Conservation (phyloP, 805 yeast genomes). For the Wickerhamomyces bovis region DNA sequence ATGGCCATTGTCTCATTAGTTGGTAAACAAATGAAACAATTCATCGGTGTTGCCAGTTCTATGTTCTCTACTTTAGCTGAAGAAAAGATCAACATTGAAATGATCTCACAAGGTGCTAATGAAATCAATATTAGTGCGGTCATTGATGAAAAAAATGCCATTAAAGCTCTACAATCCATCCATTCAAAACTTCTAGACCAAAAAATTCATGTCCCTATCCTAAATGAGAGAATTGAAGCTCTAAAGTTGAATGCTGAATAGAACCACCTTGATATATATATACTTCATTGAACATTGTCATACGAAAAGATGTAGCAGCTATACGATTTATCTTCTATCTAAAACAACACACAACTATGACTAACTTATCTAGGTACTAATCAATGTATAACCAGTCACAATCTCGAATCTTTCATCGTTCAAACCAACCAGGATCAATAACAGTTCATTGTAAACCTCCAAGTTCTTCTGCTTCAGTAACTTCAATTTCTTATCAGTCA, state of each 20-base stretch:
- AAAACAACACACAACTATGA: too few species aligned
- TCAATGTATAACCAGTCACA: constrained; percentile 68
- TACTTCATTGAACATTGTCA: not conserved
- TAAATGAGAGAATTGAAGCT: constrained; percentile 40
- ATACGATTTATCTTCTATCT: too few species aligned
- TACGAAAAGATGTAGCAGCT: not conserved
- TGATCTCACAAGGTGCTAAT: constrained; percentile 98
- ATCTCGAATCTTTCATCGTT: constrained; percentile 69
- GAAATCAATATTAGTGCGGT: constrained; percentile 97
- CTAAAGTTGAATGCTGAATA: not conserved
- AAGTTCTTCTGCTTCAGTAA: constrained; percentile 43
- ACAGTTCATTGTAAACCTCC: constrained; percentile 56
- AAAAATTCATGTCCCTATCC: constrained; percentile 24
- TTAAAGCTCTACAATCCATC: constrained; percentile 79
- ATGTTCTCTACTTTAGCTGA: constrained; percentile 94
- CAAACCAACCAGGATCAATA: constrained; percentile 53
- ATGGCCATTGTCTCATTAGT: constrained; percentile 92
- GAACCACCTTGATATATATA: not conserved
- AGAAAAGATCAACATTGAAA: constrained; percentile 88
- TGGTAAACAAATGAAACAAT: constrained; percentile 95
- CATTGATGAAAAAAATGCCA: constrained; percentile 73
- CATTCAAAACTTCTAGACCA: constrained; percentile 69
- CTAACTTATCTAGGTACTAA: constrained; percentile 43
- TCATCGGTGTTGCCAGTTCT: constrained; percentile 94
- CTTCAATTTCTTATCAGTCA: constrained; percentile 41